These are phyloP conservation scores for Dactylellina haptotyla DNA, from an alignment of 2,329 filamentous ascomycete species.

Conservation along the genomic window DNA sequence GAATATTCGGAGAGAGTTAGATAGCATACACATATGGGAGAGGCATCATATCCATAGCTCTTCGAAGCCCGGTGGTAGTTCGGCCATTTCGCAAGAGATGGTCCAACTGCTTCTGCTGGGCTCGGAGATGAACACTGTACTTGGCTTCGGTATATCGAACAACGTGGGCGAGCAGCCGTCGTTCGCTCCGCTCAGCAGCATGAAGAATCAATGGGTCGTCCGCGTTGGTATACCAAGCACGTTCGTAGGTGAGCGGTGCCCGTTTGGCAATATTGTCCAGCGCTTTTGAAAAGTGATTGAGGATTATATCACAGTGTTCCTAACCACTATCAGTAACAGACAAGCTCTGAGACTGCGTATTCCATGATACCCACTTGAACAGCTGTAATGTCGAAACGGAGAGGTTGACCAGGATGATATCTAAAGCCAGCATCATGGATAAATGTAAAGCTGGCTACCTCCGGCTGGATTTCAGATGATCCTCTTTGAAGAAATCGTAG, in stretches of 20 bases:
- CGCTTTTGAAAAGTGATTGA: slow-evolving; percentile 34
- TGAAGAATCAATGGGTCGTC: slow-evolving; percentile 21
- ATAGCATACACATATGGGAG: slow-evolving; percentile 36
- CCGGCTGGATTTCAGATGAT: slow-evolving; percentile 19
- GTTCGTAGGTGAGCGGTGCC: slow-evolving; percentile 35
- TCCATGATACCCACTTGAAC: slow-evolving; percentile 36
- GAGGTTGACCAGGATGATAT: slow-evolving; percentile 17
- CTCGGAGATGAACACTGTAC: slow-evolving; percentile 31
- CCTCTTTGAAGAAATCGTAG: slow-evolving; percentile 16
- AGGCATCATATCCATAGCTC: slow-evolving; percentile 26
- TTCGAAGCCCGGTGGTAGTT: slow-evolving; percentile 1
- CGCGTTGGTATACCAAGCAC: slow-evolving; percentile 39
- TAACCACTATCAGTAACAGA: neutral
- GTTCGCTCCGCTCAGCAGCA: slow-evolving; percentile 47
- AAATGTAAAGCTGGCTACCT: slow-evolving; percentile 28
- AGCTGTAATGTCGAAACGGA: slow-evolving; percentile 31
- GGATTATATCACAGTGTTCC: slow-evolving; percentile 42
- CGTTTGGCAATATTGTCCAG: slow-evolving; percentile 38
- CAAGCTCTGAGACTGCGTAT: neutral
- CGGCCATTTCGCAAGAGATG: slow-evolving; percentile 28
- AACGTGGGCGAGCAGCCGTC: slow-evolving; percentile 35
- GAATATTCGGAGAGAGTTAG: neutral
- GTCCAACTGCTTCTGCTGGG: slow-evolving; percentile 38
- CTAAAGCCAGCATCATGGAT: slow-evolving; percentile 28
- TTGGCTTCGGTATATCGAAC: slow-evolving; percentile 43